Evolutionary conservation across 2,329 filamentous ascomycete genomes (phyloP).

Genomic region (Zasmidium citrigriseum): DNA sequence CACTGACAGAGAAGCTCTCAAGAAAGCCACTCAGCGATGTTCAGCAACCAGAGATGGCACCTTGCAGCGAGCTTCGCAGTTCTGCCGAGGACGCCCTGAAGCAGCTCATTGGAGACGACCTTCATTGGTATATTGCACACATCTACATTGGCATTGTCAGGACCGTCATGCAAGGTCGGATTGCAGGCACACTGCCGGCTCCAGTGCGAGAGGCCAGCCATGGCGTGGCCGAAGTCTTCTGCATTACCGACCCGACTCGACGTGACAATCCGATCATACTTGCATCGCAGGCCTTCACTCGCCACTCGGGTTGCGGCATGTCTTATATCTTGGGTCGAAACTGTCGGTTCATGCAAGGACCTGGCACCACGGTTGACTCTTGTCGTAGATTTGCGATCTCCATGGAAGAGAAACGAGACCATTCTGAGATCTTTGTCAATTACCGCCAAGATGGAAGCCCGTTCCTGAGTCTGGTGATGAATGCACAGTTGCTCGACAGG

Average conservation of each 20-base stretch:
- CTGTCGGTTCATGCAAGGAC: constrained; percentile 76
- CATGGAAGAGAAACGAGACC: constrained; percentile 62
- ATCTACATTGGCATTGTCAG: constrained; percentile 68
- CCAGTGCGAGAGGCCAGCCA: constrained; percentile 68
- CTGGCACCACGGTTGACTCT: constrained; percentile 55
- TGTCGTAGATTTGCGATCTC: constrained; percentile 32
- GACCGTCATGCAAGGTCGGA: constrained; percentile 64
- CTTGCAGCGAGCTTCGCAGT: constrained; percentile 62
- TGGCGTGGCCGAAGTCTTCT: constrained; percentile 75
- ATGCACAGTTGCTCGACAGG: constrained; percentile 40
- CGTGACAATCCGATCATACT: constrained; percentile 76
- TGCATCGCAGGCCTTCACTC: constrained; percentile 73
- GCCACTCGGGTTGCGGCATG: constrained; percentile 73
- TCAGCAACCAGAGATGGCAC: constrained; percentile 40
- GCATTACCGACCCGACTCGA: constrained; percentile 71
- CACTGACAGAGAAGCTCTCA: constrained; percentile 59
- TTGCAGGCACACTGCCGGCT: constrained; percentile 65
- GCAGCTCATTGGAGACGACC: constrained; percentile 63
- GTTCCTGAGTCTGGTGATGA: constrained; percentile 74
- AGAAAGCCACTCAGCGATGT: constrained; percentile 42
- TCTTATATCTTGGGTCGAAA: constrained; percentile 73
- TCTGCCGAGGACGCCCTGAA: constrained; percentile 63
- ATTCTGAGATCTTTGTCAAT: constrained; percentile 73
- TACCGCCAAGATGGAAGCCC: constrained; percentile 71
- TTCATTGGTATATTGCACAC: constrained; percentile 71